phyloP scores from a whole-genome alignment of 2,329 filamentous ascomycete species.

The Epichloe sylvatica region DNA sequence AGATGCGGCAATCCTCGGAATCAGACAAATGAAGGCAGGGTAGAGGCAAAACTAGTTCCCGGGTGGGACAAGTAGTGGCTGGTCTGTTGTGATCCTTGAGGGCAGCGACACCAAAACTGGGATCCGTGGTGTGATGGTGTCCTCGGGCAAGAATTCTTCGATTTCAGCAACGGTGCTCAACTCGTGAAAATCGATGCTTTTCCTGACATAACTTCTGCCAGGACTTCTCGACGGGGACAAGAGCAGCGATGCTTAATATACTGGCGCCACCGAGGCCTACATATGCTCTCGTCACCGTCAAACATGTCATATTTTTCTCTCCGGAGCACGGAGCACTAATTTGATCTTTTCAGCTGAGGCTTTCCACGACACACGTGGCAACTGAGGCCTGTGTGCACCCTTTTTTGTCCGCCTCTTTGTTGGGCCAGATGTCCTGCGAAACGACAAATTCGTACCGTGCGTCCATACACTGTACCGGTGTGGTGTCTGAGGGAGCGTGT shows the following conservation, averaged over 20 bases:
- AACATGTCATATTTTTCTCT: not conserved
- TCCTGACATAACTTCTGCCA: not conserved
- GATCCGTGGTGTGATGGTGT: slow-evolving; percentile 1
- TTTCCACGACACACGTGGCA: slow-evolving; percentile 5
- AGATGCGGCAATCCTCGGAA: slow-evolving; percentile 3
- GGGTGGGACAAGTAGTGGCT: slow-evolving; percentile 4
- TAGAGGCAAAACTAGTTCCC: not conserved
- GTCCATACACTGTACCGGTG: not conserved
- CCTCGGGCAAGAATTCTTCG: not conserved
- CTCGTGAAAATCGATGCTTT: not conserved
- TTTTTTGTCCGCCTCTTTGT: not conserved
- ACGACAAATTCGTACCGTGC: not conserved
- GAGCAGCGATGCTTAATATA: not conserved
- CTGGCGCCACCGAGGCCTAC: not conserved
- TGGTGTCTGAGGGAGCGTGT: not conserved
- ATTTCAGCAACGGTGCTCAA: not conserved
- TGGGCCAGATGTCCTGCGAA: not conserved
- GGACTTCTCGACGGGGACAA: not conserved
- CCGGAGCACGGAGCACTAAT: too few species aligned
- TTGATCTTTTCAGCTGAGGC: not conserved
- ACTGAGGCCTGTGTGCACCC: not conserved
- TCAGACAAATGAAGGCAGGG: not conserved
- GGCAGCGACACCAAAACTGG: not conserved
- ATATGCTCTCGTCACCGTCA: not conserved
- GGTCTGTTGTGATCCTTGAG: slow-evolving; percentile 3